Conservation (phyloP, 2,329 filamentous ascomycete species). For the Zopfia rhizophila region DNA sequence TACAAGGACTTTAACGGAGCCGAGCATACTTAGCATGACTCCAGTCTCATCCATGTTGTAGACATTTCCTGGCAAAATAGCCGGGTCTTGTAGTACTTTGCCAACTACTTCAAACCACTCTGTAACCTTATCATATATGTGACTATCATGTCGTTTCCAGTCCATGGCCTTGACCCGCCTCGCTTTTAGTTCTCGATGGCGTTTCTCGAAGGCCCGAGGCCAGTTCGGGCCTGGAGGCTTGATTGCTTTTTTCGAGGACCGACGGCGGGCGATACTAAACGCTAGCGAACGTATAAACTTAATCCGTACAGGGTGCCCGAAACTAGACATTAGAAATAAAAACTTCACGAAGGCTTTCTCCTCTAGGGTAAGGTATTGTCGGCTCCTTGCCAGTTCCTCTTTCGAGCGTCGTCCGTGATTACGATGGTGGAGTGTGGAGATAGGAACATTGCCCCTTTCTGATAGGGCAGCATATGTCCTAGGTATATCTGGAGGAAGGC, state of each 20-base stretch:
- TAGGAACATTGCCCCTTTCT: constrained; percentile 6
- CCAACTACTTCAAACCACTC: constrained; percentile 37
- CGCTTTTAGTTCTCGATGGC: constrained; percentile 24
- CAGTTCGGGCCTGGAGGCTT: constrained; percentile 28
- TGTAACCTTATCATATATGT: constrained; percentile 30
- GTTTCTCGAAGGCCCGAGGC: constrained; percentile 24
- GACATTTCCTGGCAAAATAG: constrained; percentile 28
- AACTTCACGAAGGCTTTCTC: constrained; percentile 38
- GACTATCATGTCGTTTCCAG: no score
- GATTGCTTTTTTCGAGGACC: constrained; percentile 15
- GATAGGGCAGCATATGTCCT: constrained; percentile 7
- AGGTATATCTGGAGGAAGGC: constrained; percentile 1
- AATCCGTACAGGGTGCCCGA: constrained; percentile 28
- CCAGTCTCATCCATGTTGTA: constrained; percentile 39
- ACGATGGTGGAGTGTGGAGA: constrained; percentile 1
- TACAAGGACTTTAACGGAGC: constrained; percentile 29
- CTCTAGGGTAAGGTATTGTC: constrained; percentile 43
- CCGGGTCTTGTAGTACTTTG: constrained; percentile 21
- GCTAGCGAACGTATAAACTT: constrained; percentile 31
- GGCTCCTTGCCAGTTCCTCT: constrained; percentile 37
- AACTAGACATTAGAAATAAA: constrained; percentile 25
- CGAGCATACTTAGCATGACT: constrained; percentile 29
- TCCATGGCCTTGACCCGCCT: constrained; percentile 24
- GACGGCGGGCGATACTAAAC: constrained; percentile 18
- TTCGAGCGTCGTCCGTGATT: constrained; percentile 34